A percentile compares a stretch with the other conserved stretches of the same genome.
Evolutionary conservation across 495 filamentous ascomycete genomes (phyloP).

Genomic region (Aspergillus cavernicola): DNA sequence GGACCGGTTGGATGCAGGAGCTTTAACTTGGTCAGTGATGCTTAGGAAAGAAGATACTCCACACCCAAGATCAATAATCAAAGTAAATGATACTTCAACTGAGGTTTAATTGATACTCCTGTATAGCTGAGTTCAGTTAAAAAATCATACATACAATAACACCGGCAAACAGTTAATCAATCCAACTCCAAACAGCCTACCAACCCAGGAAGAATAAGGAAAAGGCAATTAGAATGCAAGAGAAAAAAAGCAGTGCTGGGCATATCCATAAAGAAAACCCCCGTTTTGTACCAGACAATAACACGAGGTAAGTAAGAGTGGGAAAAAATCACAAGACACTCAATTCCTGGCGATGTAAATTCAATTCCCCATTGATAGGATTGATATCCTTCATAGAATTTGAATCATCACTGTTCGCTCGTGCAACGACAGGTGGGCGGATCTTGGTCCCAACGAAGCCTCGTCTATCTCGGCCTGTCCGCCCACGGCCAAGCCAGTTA

Average conservation of each 20-base stretch:
- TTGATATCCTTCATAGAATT: slow-evolving; percentile 15
- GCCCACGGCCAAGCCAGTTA: slow-evolving; percentile 90
- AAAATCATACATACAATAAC: too few species aligned
- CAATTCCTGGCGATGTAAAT: slow-evolving; percentile 29
- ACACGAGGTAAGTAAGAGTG: too few species aligned
- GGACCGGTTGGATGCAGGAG: too few species aligned
- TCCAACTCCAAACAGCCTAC: too few species aligned
- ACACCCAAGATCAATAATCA: too few species aligned
- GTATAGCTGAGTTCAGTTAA: too few species aligned
- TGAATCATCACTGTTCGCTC: slow-evolving; percentile 21
- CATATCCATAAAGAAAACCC: neutral
- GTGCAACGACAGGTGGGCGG: slow-evolving; percentile 34
- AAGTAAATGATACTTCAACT: neutral
- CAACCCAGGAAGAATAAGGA: too few species aligned
- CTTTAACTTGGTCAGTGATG: too few species aligned
- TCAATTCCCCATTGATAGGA: slow-evolving; percentile 14
- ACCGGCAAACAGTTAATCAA: too few species aligned
- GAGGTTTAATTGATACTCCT: neutral
- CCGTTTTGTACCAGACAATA: slow-evolving; percentile 17
- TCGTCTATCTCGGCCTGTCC: slow-evolving; percentile 82
- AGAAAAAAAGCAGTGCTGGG: too few species aligned
- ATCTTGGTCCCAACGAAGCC: slow-evolving; percentile 78
- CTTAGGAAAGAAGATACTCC: too few species aligned
- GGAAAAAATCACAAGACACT: slow-evolving; percentile 29
- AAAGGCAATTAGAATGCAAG: too few species aligned